Evolutionary conservation across 129 eudicot species (phyloP).

Genomic region (Flaveria linearis): DNA sequence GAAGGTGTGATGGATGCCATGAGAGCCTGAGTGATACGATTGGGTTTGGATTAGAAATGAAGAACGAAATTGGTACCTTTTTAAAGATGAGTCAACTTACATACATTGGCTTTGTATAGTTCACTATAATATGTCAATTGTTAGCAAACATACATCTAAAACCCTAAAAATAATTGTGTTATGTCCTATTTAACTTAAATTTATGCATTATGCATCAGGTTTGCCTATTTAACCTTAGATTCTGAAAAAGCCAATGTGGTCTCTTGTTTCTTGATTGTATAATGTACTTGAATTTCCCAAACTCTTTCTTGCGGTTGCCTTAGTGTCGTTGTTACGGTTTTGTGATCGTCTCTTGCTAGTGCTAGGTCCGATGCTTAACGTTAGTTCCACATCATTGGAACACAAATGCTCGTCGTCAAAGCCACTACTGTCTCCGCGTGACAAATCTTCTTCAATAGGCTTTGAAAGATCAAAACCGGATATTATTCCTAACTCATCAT

Average conservation of each 20-base stretch:
- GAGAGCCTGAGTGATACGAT: too few species aligned
- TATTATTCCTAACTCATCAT: slow-evolving; percentile 33
- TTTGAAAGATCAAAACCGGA: slow-evolving; percentile 48
- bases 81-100: slow-evolving; percentile 11
- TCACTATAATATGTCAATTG: slow-evolving; percentile 18
- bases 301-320: slow-evolving; percentile 29
- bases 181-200: slow-evolving; percentile 42
- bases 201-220: too few species aligned
- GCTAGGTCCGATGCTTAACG: slow-evolving; percentile 58
- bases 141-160: slow-evolving; percentile 20
- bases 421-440: slow-evolving; percentile 34
- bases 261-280: slow-evolving; percentile 41
- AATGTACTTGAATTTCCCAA: slow-evolving; percentile 35
- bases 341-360: slow-evolving; percentile 33
- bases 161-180: slow-evolving; percentile 15
- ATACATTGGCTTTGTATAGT: slow-evolving; percentile 23
- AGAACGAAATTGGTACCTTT: too few species aligned
- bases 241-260: slow-evolving; percentile 52
- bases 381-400: slow-evolving; percentile 52
- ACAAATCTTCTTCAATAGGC: slow-evolving; percentile 34
- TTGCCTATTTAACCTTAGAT: slow-evolving; percentile 45
- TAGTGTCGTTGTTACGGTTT: slow-evolving; percentile 4
- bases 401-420: slow-evolving; percentile 16
- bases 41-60: too few species aligned
- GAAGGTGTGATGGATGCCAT: too few species aligned